Base-by-base conservation (phyloP, 768 basidiomycete species). In the Pilatotrama ljubarskyi region DNA sequence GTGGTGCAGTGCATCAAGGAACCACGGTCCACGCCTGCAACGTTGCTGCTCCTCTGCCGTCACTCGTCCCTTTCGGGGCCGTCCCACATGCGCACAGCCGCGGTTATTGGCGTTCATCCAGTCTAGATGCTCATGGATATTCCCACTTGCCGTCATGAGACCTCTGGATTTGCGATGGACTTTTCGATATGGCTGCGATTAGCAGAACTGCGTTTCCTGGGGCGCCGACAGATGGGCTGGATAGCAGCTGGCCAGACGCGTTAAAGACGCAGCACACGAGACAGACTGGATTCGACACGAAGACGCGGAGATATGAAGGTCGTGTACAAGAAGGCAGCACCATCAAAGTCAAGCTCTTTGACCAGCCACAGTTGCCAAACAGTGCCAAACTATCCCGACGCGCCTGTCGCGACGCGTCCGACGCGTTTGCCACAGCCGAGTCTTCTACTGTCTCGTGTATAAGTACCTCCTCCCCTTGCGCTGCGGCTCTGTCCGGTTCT, bases 361-460 rank as follows among this genome's bases (percentile, higher is more conserved):
- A n/a, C 14, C 7, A n/a, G 14, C 24, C 35, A 7, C 4, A 25
- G 49, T 14, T 24, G 20, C 40, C 53, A 65, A 65, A 62, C 46
- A 62, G 1, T 42, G 18, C 20, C 52, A 61, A 64, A 50, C 40
- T 32, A 48, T 49, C 64, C 32, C 37, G 52, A 61, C 59, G 63
- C 59, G 59, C 55, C 35, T 54, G 11, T 63, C 62, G 51, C 44
- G 56, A 51, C 58, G 58, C 63, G 63, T 57, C 48, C 40, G 29
- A 50, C 63, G 42, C 32, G 50, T 40, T 48, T 46, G 43, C 51
- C 43, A 36, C 48, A 40, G 29, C 14, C 43, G n/a, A n/a, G n/a
- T n/a, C n/a, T n/a, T n/a, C n/a, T n/a, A 25, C 24, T 22, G 40
- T 51, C 52, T 54, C 48, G 48, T 48, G 18, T 48, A 20, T 35